phyloP scores from a whole-genome alignment of 352 stramenopile species.

The Chrysophaeum taylorii region DNA sequence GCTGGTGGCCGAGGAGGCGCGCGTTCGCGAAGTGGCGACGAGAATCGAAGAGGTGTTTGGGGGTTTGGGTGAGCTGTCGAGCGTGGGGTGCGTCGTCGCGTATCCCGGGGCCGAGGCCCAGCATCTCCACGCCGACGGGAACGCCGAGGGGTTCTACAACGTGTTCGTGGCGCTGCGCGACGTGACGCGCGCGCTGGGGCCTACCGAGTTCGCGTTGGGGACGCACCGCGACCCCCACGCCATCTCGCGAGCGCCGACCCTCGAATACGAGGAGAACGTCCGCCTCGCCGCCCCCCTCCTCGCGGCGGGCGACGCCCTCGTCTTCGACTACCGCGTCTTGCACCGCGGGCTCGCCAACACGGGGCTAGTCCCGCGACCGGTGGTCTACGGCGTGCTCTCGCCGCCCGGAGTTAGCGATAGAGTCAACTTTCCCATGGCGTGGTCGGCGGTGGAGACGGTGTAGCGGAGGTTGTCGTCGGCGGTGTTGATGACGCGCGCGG shows the following conservation, averaged over 20 bases:
- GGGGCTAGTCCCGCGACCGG: not conserved
- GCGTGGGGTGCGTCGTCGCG: conserved; percentile 1
- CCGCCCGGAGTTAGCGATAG: not conserved
- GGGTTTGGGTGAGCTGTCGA: too few species aligned
- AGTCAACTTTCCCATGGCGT: too few species aligned
- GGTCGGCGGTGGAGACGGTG: too few species aligned
- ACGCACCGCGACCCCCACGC: not conserved
- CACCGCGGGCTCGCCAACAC: conserved; percentile 1
- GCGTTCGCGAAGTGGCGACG: too few species aligned
- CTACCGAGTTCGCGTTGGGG: not conserved
- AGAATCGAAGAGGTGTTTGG: too few species aligned
- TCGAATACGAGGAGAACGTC: not conserved
- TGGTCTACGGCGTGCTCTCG: not conserved
- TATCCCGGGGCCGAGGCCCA: not conserved
- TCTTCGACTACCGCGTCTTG: not conserved
- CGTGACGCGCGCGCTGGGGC: not conserved
- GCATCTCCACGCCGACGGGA: not conserved
- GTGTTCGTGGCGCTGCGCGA: not conserved
- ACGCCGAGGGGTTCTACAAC: not conserved
- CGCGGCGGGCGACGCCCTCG: not conserved
- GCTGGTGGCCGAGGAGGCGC: too few species aligned
- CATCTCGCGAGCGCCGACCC: not conserved
- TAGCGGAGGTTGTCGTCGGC: too few species aligned
- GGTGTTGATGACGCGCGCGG: too few species aligned
- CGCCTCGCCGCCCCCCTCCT: not conserved